Conservation (phyloP, 1,139 yeast genomes). For the Candida anutae region DNA sequence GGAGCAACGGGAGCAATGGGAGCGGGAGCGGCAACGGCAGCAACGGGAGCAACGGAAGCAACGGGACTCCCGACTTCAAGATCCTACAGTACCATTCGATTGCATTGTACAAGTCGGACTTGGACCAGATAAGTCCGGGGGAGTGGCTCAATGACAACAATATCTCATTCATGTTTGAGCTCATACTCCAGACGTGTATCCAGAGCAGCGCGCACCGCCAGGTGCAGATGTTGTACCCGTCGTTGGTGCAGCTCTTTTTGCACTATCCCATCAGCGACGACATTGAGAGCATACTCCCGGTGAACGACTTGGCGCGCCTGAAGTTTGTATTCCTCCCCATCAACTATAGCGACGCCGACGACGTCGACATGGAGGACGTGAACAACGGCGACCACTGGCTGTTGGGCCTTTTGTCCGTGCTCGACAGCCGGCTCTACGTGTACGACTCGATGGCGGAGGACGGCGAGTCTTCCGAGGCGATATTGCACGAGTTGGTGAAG, state of each 20-base stretch:
- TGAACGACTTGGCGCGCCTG: constrained; percentile 25
- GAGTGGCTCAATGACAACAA: constrained; percentile 75
- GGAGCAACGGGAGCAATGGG: too few species aligned
- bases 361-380: constrained; percentile 21
- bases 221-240: constrained; percentile 28
- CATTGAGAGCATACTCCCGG: constrained; percentile 21
- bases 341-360: constrained; percentile 26
- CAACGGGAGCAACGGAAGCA: too few species aligned
- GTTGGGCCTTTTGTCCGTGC: constrained; percentile 22
- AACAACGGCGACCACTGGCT: constrained; percentile 43
- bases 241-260: constrained; percentile 31
- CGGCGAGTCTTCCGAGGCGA: constrained; percentile 12
- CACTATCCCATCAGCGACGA: constrained; percentile 25
- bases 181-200: constrained; percentile 21
- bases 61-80: constrained; percentile 14
- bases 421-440: constrained; percentile 25
- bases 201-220: constrained; percentile 10
- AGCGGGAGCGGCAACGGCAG: too few species aligned
- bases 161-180: constrained; percentile 56
- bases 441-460: constrained; percentile 34
- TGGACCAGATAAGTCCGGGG: constrained; percentile 35
- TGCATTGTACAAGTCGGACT: constrained; percentile 32
- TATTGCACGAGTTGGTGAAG: constrained; percentile 16
- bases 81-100: constrained; percentile 34
- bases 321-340: constrained; percentile 34